Percentiles rank a stretch among this genome's conserved stretches.
These are phyloP conservation scores for Ophiostoma sp. DNA, from an alignment of 2,329 filamentous ascomycete species.

Conservation along the genomic window DNA sequence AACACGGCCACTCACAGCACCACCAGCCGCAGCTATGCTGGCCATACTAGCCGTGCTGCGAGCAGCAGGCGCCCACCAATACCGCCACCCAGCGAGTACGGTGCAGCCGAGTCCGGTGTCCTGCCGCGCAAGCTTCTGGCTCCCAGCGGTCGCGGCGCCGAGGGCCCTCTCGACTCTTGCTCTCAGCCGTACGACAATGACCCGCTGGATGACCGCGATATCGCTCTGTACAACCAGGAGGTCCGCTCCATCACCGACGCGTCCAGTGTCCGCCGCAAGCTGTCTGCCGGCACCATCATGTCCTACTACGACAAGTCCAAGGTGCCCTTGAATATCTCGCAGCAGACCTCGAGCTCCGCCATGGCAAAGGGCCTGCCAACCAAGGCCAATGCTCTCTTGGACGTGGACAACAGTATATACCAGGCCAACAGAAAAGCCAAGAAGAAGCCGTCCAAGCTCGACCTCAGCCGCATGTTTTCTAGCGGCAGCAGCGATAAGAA, in stretches of 20 bases:
- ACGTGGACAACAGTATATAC: constrained; percentile 39
- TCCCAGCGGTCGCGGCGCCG: constrained; percentile 5
- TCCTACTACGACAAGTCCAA: constrained; percentile 55
- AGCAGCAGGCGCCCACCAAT: background rate
- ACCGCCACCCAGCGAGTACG: constrained; percentile 34
- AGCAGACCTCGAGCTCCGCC: constrained; percentile 54
- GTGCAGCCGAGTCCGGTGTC: constrained; percentile 46
- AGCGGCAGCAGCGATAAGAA: constrained; percentile 32
- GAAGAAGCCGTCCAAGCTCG: constrained; percentile 46
- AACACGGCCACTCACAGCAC: background rate
- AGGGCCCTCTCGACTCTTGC: background rate
- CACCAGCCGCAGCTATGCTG: background rate
- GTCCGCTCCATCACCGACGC: constrained; percentile 37
- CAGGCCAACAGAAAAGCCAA: constrained; percentile 33
- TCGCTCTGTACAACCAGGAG: constrained; percentile 29
- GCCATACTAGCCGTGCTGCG: background rate
- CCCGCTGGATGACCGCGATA: constrained; percentile 21
- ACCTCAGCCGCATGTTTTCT: constrained; percentile 44
- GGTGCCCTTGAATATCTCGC: constrained; percentile 52
- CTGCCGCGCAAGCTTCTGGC: constrained; percentile 33
- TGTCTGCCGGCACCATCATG: constrained; percentile 48
- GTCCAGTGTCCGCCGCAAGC: constrained; percentile 44
- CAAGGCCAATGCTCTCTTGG: constrained; percentile 42
- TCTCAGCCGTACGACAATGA: background rate
- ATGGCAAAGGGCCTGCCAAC: constrained; percentile 52